phyloP scores from a whole-genome alignment of 1,284 basidiomycete species.

The Malassezia yamatoensis region DNA sequence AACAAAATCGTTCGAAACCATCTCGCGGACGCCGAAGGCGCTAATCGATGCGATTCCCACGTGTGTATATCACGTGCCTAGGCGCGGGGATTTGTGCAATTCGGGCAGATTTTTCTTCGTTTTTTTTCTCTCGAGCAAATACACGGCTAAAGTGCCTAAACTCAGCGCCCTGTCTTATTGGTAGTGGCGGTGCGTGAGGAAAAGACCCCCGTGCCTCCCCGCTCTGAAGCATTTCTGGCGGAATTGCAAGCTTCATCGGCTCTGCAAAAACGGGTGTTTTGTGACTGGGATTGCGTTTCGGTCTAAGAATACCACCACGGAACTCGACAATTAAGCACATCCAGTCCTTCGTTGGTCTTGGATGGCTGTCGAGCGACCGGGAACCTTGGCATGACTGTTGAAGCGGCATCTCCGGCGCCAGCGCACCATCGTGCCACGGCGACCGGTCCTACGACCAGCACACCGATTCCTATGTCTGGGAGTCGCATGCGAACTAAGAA shows the following conservation, averaged over 20 bases:
- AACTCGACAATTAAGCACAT: constrained; percentile 10
- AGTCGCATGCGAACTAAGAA: constrained; percentile 42
- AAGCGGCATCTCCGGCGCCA: constrained; percentile 8
- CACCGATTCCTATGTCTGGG: constrained; percentile 20
- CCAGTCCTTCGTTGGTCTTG: constrained; percentile 21
- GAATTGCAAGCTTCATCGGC: too few species aligned
- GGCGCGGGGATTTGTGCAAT: not conserved
- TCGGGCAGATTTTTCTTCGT: constrained; percentile 5
- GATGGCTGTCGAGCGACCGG: constrained; percentile 13
- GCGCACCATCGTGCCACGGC: constrained; percentile 2
- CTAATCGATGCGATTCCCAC: not conserved
- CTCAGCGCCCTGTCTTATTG: not conserved
- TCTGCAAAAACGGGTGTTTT: too few species aligned
- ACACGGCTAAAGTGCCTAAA: not conserved
- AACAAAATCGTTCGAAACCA: not conserved
- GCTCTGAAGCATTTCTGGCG: not conserved
- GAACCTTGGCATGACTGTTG: constrained; percentile 8
- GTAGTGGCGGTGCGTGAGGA: not conserved
- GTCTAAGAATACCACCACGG: not conserved
- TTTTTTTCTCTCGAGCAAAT: constrained; percentile 1
- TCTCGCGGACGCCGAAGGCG: constrained; percentile 4
- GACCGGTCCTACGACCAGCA: constrained; percentile 1
- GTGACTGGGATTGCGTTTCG: not conserved
- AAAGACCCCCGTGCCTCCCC: constrained; percentile 3
- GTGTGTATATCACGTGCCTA: not conserved